These are phyloP conservation scores for Calocybe indica DNA, from an alignment of 768 basidiomycete genomes.

Conservation along the genomic window DNA sequence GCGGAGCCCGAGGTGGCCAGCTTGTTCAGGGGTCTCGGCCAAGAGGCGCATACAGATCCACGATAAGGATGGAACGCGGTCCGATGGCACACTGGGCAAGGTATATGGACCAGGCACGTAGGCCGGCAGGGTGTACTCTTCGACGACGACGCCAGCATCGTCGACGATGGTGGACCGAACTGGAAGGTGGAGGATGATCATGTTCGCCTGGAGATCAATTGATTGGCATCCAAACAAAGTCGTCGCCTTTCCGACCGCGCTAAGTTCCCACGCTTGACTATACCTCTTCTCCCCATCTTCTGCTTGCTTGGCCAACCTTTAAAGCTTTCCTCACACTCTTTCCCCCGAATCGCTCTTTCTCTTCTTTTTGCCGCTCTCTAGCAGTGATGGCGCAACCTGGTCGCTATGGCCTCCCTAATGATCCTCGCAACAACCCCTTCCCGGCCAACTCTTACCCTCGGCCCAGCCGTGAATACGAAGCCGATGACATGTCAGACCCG, in stretches of 20 bases:
- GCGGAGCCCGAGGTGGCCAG: slow-evolving; percentile 26
- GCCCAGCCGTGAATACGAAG: slow-evolving; percentile 35
- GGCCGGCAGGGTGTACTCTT: slow-evolving; percentile 12
- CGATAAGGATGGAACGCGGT: slow-evolving; percentile 44
- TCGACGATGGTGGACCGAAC: slow-evolving; percentile 7
- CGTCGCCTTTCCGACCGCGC: too few species aligned
- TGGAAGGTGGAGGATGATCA: too few species aligned
- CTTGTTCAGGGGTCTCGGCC: slow-evolving; percentile 36
- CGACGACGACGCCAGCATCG: slow-evolving; percentile 15
- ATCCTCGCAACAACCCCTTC: slow-evolving; percentile 23
- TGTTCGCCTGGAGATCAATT: too few species aligned
- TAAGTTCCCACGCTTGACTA: too few species aligned
- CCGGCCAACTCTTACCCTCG: slow-evolving; percentile 18
- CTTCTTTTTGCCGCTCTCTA: slow-evolving; percentile 11
- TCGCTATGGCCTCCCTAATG: slow-evolving; percentile 17
- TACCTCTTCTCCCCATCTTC: slow-evolving; percentile 5
- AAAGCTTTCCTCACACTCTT: slow-evolving; percentile 3
- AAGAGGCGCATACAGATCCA: slow-evolving; percentile 45
- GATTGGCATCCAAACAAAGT: too few species aligned
- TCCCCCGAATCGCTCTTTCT: slow-evolving; percentile 8
- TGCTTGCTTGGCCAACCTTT: slow-evolving; percentile 9
- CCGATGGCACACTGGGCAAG: slow-evolving; percentile 1
- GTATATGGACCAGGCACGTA: slow-evolving; percentile 18
- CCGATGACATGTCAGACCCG: slow-evolving; percentile 49
- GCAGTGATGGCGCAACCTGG: slow-evolving; percentile 13